Conservation (phyloP, 805 yeast species). For the Maudiozyma serrabonitensis region DNA sequence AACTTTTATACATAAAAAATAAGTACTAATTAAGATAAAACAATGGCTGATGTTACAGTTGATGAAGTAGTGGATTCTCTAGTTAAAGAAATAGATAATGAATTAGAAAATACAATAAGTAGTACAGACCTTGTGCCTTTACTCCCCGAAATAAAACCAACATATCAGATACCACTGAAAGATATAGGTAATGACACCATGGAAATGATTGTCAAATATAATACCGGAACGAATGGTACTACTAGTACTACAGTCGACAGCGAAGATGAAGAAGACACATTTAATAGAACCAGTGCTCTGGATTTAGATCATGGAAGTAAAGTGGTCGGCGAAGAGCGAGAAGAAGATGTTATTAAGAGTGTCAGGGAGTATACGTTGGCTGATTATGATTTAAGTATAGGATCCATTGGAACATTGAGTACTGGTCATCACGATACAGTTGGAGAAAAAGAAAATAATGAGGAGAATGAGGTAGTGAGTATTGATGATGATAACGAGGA, state of each 20-base stretch:
- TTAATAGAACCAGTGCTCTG: not conserved
- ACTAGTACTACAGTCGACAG: no score
- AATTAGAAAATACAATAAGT: slow-evolving; percentile 15
- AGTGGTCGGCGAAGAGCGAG: no score
- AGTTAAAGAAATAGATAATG: slow-evolving; percentile 25
- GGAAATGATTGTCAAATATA: slow-evolving; percentile 24
- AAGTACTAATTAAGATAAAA: not conserved
- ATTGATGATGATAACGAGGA: not conserved
- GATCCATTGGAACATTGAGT: not conserved
- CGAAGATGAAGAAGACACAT: not conserved
- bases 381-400: slow-evolving; percentile 2
- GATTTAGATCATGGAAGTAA: not conserved
- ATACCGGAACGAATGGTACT: slow-evolving; percentile 8
- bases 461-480: not conserved
- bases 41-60: slow-evolving; percentile 1
- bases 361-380: slow-evolving; percentile 2
- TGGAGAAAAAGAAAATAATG: not conserved
- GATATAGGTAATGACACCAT: slow-evolving; percentile 28
- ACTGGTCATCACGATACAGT: not conserved
- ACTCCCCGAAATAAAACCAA: not conserved
- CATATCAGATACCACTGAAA: slow-evolving; percentile 18
- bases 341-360: not conserved
- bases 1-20: no score
- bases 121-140: not conserved
- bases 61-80: slow-evolving; percentile 20